A percentile compares a stretch with the other conserved stretches of the same genome.
Conservation (phyloP, 345 rosid species). For the Psidium friedrichsthalianum region DNA sequence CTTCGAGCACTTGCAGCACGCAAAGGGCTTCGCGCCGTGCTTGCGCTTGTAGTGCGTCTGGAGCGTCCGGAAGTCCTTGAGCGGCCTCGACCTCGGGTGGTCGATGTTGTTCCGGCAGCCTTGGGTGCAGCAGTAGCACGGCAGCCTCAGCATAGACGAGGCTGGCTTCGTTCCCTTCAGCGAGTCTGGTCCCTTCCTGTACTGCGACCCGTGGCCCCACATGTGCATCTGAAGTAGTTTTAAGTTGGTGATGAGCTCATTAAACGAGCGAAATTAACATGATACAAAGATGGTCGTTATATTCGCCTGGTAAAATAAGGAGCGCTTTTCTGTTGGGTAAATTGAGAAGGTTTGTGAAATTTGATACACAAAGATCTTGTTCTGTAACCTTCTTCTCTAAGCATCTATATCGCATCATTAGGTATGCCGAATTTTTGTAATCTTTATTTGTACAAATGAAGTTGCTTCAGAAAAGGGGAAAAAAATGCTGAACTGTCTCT, state of each 20-base stretch:
- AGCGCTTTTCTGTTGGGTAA: not conserved
- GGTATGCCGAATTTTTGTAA: not conserved
- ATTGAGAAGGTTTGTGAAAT: not conserved
- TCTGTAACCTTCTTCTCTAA: not conserved
- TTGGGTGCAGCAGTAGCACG: conserved; percentile 70
- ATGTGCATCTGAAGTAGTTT: conserved; percentile 56
- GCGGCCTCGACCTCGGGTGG: conserved; percentile 71
- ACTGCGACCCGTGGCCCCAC: conserved; percentile 97
- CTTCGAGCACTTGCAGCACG: conserved; percentile 44
- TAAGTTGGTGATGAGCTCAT: not conserved
- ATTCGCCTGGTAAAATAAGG: not conserved
- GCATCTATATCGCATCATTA: not conserved
- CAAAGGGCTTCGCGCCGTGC: conserved; percentile 66
- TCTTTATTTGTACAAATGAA: not conserved
- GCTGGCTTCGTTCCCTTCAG: conserved; percentile 63
- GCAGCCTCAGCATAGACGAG: conserved; percentile 54
- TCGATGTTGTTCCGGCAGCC: conserved; percentile 88
- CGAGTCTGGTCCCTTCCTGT: conserved; percentile 75
- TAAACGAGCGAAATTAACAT: not conserved
- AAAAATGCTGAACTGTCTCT: not conserved
- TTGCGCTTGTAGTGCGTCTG: conserved; percentile 89
- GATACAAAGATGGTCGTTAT: not conserved
- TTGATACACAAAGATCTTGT: not conserved
- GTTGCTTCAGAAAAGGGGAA: not conserved
- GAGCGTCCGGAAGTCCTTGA: conserved; percentile 86